phyloP scores from a whole-genome alignment of 257 asterid genomes.

The Nicotiana paniculata region DNA sequence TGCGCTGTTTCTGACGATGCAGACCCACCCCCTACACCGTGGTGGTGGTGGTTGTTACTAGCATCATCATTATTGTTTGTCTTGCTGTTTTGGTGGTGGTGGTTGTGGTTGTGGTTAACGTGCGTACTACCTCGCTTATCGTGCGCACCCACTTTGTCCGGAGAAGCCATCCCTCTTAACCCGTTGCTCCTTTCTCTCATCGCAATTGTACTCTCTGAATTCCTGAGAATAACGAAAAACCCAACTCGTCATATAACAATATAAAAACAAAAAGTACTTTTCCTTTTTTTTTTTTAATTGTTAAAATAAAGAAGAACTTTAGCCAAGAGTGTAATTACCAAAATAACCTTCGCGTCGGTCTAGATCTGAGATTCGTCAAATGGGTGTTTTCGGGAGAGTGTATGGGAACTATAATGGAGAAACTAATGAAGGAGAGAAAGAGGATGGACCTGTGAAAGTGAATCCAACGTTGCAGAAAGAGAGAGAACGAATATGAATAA shows the following conservation, averaged over 20 bases:
- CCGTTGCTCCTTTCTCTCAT: conserved; percentile 54
- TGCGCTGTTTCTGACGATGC: conserved; percentile 60
- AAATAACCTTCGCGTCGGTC: conserved; percentile 38
- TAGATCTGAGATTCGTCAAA: conserved; percentile 33
- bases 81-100: conserved; percentile 11
- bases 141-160: conserved; percentile 26
- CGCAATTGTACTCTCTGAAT: conserved; percentile 39
- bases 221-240: conserved; percentile 35
- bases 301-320: neutral
- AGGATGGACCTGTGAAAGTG: conserved; percentile 9
- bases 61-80: conserved; percentile 2
- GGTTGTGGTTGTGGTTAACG: conserved; percentile 20
- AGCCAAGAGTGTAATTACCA: conserved; percentile 24
- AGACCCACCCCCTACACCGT: conserved; percentile 56
- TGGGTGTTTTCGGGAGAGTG: conserved; percentile 10
- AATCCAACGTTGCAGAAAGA: conserved; percentile 7
- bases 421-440: neutral
- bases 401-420: conserved; percentile 11
- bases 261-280: neutral
- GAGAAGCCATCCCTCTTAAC: conserved; percentile 36
- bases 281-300: neutral
- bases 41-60: conserved; percentile 15
- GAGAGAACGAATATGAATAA: neutral
- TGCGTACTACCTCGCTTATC: conserved; percentile 21
- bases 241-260: conserved; percentile 3